phyloP scores from a whole-genome alignment of 306 rosid species.

The Corylus americana region DNA sequence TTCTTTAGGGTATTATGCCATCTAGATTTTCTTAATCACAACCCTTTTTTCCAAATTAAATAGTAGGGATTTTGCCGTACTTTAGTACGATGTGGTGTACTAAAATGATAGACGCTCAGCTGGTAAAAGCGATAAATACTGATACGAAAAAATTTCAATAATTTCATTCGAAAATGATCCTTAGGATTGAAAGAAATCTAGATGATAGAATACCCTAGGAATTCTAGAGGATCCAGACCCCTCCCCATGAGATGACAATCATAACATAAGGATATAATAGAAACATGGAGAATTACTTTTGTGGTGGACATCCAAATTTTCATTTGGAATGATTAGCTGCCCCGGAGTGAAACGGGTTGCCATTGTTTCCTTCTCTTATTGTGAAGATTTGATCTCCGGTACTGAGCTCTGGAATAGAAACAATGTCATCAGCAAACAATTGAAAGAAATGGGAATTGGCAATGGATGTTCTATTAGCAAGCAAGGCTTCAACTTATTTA shows the following conservation, averaged over 20 bases:
- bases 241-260: not conserved
- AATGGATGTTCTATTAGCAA: not conserved
- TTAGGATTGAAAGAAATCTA: no score
- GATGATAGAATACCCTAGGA: no score
- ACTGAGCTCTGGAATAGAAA: constrained; percentile 22
- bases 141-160: no score
- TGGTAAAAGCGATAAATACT: no score
- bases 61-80: no score
- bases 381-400: not conserved
- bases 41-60: no score
- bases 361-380: constrained; percentile 29
- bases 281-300: constrained; percentile 31
- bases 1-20: no score
- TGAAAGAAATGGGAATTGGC: not conserved
- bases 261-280: not conserved
- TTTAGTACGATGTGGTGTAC: no score
- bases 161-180: no score
- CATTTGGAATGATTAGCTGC: constrained; percentile 43
- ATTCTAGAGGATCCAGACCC: no score
- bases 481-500: not conserved
- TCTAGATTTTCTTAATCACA: no score
- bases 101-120: no score
- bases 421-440: not conserved
- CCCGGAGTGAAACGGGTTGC: constrained; percentile 34
- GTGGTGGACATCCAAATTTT: constrained; percentile 41